Evolutionary conservation across 1,139 yeast species (phyloP).

Genomic region (Diutina pseudorugosa): DNA sequence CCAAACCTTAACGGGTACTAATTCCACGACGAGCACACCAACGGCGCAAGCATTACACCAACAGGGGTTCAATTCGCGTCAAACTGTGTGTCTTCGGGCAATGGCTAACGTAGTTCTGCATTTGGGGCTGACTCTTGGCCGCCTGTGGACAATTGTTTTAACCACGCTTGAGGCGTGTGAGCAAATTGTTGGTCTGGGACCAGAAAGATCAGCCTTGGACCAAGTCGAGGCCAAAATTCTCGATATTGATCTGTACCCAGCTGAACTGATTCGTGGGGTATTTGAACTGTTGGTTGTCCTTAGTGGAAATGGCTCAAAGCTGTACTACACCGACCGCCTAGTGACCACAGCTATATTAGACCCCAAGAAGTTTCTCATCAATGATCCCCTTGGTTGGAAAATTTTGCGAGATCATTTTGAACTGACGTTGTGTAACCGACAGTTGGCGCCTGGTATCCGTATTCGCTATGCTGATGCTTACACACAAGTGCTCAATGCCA

Average conservation of each 20-base stretch:
- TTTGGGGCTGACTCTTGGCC: constrained; percentile 3
- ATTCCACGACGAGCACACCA: background rate
- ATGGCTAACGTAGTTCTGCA: constrained; percentile 1
- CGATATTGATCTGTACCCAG: background rate
- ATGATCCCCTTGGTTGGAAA: background rate
- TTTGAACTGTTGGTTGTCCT: constrained; percentile 2
- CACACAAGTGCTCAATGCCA: background rate
- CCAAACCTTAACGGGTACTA: background rate
- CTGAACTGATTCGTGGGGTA: background rate
- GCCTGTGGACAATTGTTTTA: constrained; percentile 1
- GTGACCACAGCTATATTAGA: background rate
- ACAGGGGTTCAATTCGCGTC: background rate
- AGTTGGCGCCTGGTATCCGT: background rate
- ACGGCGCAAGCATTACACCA: background rate
- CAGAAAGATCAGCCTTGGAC: background rate
- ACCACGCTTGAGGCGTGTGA: background rate
- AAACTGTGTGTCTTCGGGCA: constrained; percentile 1
- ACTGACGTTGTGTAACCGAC: background rate
- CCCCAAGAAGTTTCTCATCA: background rate
- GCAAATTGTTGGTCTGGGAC: background rate
- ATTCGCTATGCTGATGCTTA: background rate
- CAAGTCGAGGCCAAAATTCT: background rate
- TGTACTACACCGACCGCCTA: background rate
- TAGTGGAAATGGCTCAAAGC: background rate
- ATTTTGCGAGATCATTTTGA: background rate